Evolutionary conservation across 495 filamentous ascomycete genomes (phyloP), one percentile per base, ranked within the genome.

Genomic region (Cenococcum geophilum): DNA sequence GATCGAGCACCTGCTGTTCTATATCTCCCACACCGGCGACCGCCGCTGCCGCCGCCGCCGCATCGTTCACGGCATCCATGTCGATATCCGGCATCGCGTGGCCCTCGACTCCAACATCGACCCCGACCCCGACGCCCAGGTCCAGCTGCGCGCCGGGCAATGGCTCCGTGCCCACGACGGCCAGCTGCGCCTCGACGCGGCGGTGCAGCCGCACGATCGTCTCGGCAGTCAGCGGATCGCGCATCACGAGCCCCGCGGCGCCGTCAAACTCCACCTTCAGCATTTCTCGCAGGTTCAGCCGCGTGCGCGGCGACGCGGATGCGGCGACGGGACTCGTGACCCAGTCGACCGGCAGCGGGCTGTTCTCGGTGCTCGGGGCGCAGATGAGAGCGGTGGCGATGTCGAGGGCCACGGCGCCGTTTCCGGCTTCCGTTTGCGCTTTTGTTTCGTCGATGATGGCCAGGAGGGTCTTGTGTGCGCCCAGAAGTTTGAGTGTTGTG

Each of bases 201-300:
- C 89, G 79, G 70, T 83, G 80, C 21, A 96, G 78, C 2, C 91
- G 83, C 1, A 95, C 85, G n/a, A 91, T 76, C 1, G 83, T 78
- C 64, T 89, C 84, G 0, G 89, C 89, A 47, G 82, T 76, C 0
- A 75, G 55, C 5, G 78, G 75, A 54, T 92, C 84, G 34, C 76
- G 76, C 59, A 85, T 83, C 10, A 85, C 80, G 0, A 87, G 69
- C 20, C 77, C 80, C 20, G 82, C 79, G 22, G 84, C 85, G 54
- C 85, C 79, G 8, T 87, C 82, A 16, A 83, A 82, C 52, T 83
- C 79, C 2, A 78, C 70, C 48, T 82, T 81, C 12, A 96, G 77
- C n/a, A 82, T 83, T n/a, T 88, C 84, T n/a, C 83, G 82, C 9
- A 95, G 79, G 73, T 60, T 80, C 71, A 59, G 73, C 59, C 49